Evolutionary conservation across 768 basidiomycete species (phyloP).

Genomic region (Mycena capillaripes): DNA sequence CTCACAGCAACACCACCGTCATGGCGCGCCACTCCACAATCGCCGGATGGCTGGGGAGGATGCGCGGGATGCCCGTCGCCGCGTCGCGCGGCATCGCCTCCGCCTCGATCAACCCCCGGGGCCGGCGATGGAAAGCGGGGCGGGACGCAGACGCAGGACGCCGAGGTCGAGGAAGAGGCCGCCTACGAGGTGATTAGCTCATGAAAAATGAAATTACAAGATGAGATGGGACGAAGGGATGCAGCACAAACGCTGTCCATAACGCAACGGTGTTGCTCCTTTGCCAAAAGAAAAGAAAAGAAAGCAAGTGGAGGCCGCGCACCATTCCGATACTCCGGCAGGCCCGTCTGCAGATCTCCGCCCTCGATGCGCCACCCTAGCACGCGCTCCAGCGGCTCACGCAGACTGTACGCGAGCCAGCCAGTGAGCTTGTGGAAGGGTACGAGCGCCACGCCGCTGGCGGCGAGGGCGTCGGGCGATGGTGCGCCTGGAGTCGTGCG

Average conservation of each 20-base stretch:
- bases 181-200: slow-evolving; percentile 60
- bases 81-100: not conserved
- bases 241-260: too few relatives aligned
- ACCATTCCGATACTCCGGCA: slow-evolving; percentile 98
- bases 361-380: slow-evolving; percentile 86
- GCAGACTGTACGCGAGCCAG: slow-evolving; percentile 93
- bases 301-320: too few relatives aligned
- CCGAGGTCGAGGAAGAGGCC: slow-evolving; percentile 91
- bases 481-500: too few relatives aligned
- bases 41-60: slow-evolving; percentile 86
- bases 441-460: slow-evolving; percentile 75
- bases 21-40: slow-evolving; percentile 97
- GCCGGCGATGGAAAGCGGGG: slow-evolving; percentile 67
- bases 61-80: slow-evolving; percentile 67
- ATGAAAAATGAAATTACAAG: too few relatives aligned
- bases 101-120: slow-evolving; percentile 29
- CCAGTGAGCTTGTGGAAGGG: slow-evolving; percentile 97
- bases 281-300: not conserved
- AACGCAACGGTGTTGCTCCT: too few relatives aligned
- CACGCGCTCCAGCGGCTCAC: slow-evolving; percentile 85
- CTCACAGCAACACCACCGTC: slow-evolving; percentile 93
- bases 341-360: slow-evolving; percentile 74
- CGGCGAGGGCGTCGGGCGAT: too few relatives aligned
- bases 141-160: slow-evolving; percentile 75
- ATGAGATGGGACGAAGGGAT: too few relatives aligned